These are phyloP conservation scores for Penicillium goetzii DNA, from an alignment of 495 filamentous ascomycete genomes.

Conservation along the genomic window DNA sequence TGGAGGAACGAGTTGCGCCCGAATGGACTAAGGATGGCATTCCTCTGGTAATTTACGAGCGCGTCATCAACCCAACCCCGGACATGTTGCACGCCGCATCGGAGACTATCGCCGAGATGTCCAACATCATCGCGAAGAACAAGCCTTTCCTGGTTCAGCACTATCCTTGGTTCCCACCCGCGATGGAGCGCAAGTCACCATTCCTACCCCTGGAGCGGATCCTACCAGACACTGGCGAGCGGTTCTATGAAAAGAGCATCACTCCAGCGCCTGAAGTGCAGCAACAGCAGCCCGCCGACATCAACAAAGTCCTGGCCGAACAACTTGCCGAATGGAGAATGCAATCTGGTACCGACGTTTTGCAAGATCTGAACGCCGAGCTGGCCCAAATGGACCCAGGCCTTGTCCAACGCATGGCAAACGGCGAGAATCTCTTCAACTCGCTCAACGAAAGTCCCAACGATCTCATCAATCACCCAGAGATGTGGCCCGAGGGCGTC, in stretches of 20 bases:
- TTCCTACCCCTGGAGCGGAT: conserved; percentile 9
- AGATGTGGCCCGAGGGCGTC: not conserved
- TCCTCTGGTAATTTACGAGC: conserved; percentile 44
- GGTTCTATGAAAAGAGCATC: conserved; percentile 7
- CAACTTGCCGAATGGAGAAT: not conserved
- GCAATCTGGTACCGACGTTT: not conserved
- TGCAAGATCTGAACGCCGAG: not conserved
- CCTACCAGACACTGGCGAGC: conserved; percentile 12
- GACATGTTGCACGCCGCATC: conserved; percentile 11
- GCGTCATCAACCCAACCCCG: conserved; percentile 32
- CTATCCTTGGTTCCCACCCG: not conserved
- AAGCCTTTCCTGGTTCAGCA: conserved; percentile 2
- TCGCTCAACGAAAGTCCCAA: not conserved
- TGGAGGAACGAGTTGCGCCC: conserved; percentile 30
- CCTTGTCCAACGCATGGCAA: not conserved
- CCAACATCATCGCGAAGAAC: not conserved
- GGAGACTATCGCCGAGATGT: not conserved
- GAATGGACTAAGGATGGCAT: conserved; percentile 28
- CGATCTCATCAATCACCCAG: not conserved
- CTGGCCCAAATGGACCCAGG: not conserved
- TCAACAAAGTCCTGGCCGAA: not conserved
- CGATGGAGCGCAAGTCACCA: not conserved
- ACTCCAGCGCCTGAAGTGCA: not conserved
- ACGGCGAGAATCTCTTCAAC: not conserved
- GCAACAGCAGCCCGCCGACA: not conserved